A percentile compares a stretch with the other conserved stretches of the same genome.
Conservation (phyloP, 2,329 filamentous ascomycete genomes). For the Apiospora arundinis region DNA sequence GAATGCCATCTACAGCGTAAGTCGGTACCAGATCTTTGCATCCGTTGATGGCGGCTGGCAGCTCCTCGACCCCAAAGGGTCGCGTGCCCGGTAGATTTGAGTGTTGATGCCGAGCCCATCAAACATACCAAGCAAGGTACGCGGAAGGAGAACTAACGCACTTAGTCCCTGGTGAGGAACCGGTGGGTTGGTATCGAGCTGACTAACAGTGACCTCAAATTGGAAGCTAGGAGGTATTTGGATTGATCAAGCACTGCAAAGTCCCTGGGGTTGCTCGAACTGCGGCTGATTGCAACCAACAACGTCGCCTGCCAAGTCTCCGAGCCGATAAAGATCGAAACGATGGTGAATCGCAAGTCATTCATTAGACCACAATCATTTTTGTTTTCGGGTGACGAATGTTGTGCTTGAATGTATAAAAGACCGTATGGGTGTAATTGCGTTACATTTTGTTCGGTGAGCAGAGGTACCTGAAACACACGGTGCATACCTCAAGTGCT, state of each 20-base stretch:
- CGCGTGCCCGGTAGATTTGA: conserved; percentile 1
- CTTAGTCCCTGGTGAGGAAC: not conserved
- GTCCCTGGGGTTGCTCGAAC: not conserved
- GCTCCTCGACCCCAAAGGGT: not conserved
- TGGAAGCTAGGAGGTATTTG: no score
- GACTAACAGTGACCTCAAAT: not conserved
- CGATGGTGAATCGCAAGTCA: not conserved
- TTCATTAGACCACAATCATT: not conserved
- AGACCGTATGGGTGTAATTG: not conserved
- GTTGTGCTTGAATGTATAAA: not conserved
- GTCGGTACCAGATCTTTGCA: not conserved
- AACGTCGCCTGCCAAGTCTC: not conserved
- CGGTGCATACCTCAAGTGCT: conserved; percentile 5
- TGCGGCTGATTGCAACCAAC: not conserved
- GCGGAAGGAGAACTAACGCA: not conserved
- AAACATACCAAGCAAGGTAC: not conserved
- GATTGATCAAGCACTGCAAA: no score
- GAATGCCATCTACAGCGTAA: not conserved
- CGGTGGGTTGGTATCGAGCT: not conserved
- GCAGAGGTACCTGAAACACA: conserved; percentile 12
- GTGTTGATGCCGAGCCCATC: conserved; percentile 8
- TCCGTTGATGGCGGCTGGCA: not conserved
- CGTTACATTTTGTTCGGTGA: conserved; percentile 10
- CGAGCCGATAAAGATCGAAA: not conserved
- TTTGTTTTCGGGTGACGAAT: not conserved